These are phyloP conservation scores for Kodamaea kakaduensis DNA, from an alignment of 805 yeast genomes.

Conservation along the genomic window DNA sequence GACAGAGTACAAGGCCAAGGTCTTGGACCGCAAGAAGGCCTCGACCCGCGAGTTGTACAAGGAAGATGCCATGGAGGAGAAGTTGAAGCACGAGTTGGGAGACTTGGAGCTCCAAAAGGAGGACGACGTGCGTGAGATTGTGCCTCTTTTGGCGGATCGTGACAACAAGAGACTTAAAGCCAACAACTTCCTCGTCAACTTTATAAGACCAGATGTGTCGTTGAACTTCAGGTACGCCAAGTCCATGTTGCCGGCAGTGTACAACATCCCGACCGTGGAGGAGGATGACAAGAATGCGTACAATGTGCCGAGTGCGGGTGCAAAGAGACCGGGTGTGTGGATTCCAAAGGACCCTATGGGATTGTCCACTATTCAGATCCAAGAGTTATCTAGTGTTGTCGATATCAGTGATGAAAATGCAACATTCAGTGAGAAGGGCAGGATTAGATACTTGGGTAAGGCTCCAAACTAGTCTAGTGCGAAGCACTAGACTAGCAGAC, in stretches of 20 bases:
- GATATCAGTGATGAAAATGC: conserved; percentile 69
- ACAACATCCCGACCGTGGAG: conserved; percentile 35
- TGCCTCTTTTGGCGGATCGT: conserved; percentile 73
- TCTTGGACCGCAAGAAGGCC: conserved; percentile 20
- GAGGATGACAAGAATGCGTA: conserved; percentile 61
- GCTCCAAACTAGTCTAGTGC: conserved; percentile 21
- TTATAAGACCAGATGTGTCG: conserved; percentile 58
- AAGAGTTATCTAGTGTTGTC: conserved; percentile 51
- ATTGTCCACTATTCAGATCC: conserved; percentile 58
- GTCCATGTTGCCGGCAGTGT: conserved; percentile 32
- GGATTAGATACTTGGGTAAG: conserved; percentile 26
- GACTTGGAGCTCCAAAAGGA: conserved; percentile 15
- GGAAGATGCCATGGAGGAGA: conserved; percentile 9
- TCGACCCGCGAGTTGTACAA: conserved; percentile 2
- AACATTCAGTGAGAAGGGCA: conserved; percentile 39
- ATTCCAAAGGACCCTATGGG: conserved; percentile 90
- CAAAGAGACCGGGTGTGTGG: conserved; percentile 78
- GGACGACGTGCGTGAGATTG: conserved; percentile 20
- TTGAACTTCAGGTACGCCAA: conserved; percentile 40
- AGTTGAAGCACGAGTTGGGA: conserved; percentile 17
- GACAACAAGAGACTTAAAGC: conserved; percentile 35
- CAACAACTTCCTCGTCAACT: conserved; percentile 45
- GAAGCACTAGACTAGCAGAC: not conserved
- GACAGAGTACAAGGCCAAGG: conserved; percentile 32
- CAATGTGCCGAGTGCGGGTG: conserved; percentile 69